A percentile compares a stretch with the other conserved stretches of the same genome.
These are phyloP conservation scores for Globisporangium orthogonon DNA, from an alignment of 352 stramenopile genomes.

Conservation along the genomic window DNA sequence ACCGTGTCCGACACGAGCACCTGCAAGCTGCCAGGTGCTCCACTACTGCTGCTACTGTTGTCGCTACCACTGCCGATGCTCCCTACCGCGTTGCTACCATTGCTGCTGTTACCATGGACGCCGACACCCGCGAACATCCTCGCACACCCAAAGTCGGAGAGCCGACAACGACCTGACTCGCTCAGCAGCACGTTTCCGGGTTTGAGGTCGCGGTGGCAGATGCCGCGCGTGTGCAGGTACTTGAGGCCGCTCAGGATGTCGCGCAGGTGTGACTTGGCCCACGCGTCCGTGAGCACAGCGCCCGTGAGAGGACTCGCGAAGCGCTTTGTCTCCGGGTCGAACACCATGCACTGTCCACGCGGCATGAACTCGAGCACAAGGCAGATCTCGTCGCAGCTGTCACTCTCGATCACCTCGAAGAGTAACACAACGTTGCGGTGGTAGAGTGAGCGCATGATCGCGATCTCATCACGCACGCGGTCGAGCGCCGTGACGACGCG, in stretches of 20 bases:
- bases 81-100: background rate
- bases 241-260: conserved; percentile 76
- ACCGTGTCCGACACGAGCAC: conserved; percentile 66
- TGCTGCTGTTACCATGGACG: background rate
- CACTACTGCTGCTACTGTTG: background rate
- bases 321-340: conserved; percentile 47
- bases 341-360: conserved; percentile 77
- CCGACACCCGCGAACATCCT: conserved; percentile 17
- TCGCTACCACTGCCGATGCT: background rate
- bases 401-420: conserved; percentile 87
- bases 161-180: conserved; percentile 62
- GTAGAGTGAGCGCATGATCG: conserved; percentile 85
- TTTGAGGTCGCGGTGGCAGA: conserved; percentile 90
- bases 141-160: conserved; percentile 88
- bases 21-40: background rate
- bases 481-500: conserved; percentile 76
- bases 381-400: conserved; percentile 74
- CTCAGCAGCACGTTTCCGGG: conserved; percentile 88
- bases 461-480: conserved; percentile 76
- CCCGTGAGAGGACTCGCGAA: conserved; percentile 67
- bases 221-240: conserved; percentile 66
- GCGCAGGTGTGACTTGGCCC: conserved; percentile 52
- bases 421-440: conserved; percentile 89
- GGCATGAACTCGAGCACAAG: conserved; percentile 87
- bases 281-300: conserved; percentile 43